Conservation (phyloP, 768 basidiomycete genomes). For the Lactarius deliciosus region DNA sequence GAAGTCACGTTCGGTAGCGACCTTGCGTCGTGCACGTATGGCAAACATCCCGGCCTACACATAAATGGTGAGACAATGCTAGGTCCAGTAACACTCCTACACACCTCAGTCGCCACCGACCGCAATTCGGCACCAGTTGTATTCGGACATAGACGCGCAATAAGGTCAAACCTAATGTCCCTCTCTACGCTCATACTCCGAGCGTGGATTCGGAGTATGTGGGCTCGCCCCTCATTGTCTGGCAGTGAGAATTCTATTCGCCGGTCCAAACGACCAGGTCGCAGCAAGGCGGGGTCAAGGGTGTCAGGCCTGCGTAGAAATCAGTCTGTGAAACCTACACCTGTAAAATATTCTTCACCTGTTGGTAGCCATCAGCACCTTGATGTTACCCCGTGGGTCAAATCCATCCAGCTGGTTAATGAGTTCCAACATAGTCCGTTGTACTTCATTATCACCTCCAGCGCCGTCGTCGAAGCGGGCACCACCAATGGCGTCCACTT, state of each 20-base stretch:
- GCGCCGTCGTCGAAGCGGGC: constrained; percentile 98
- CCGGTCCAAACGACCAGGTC: constrained; percentile 94
- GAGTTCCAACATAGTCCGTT: constrained; percentile 97
- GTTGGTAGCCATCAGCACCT: constrained; percentile 99
- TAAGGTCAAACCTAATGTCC: constrained; percentile 96
- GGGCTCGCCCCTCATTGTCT: constrained; percentile 93
- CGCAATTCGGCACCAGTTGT: constrained; percentile 98
- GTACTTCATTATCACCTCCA: constrained; percentile 98
- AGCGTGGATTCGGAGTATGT: constrained; percentile 96
- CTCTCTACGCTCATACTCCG: constrained; percentile 97
- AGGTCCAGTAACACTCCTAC: constrained; percentile 24
- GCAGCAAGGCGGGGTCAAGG: constrained; percentile 91
- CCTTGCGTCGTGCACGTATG: constrained; percentile 93
- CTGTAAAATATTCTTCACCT: constrained; percentile 49
- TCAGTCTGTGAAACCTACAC: constrained; percentile 14
- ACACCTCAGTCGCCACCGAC: constrained; percentile 93
- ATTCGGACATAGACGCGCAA: constrained; percentile 95
- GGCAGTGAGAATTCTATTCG: constrained; percentile 96
- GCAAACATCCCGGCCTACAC: constrained; percentile 98
- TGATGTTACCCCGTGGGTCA: constrained; percentile 98
- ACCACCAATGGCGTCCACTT: constrained; percentile 97
- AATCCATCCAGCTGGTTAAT: constrained; percentile 99
- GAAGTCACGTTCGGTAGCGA: constrained; percentile 96
- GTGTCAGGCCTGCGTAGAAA: constrained; percentile 81
- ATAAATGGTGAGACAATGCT: constrained; percentile 12